Evolutionary conservation across 2,329 filamentous ascomycete genomes (phyloP), one percentile per base, ranked within the genome.

Genomic region (Stagonosporopsis vannaccii): DNA sequence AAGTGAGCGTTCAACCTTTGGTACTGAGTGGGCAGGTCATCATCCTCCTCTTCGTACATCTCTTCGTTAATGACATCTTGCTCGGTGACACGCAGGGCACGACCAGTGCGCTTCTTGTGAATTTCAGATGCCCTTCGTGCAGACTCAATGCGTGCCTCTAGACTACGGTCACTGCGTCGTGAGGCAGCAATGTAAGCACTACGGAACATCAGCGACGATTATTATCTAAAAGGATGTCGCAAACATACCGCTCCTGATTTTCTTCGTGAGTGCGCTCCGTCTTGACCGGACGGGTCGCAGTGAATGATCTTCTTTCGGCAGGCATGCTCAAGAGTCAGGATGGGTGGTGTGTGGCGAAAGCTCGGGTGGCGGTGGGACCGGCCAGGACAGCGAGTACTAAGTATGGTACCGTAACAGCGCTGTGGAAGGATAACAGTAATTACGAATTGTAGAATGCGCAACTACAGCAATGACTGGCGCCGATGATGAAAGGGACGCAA

Each of bases 21-120:
- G 69, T 87, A 90, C 50, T 87, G 85, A 58, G 86, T 82, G 1
- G 89, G 87, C 22, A 91, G 73, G 53, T 93, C 90, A 65, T 96
- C 91, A 49, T 96, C 92, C 70, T 96, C 91, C 75, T 97, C 93
- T 70, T 97, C 92, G 72, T 97, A 97, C 91, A 97, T 96, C 74
- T 96, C 92, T 74, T 97, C 93, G 60, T 91, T 92, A 65, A 90
- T 81, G 12, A 97, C 92, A 77, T 95, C 92, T 69, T 95, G 85
- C 75, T 93, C 90, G 23, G 89, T 92, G 55, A 97, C 90, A 65
- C 88, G 87, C 57, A 97, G 83, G 2, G 85, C 87, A 65, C 92
- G 90, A 35, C 93, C 94, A 0, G 93, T 97, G 17, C 92, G 87
- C 73, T 88, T 85, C 79, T 92, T 92, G 82, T 97, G 93, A 33